These are phyloP conservation scores for Monilinia aucupariae DNA, from an alignment of 2,329 filamentous ascomycete species.

Conservation along the genomic window DNA sequence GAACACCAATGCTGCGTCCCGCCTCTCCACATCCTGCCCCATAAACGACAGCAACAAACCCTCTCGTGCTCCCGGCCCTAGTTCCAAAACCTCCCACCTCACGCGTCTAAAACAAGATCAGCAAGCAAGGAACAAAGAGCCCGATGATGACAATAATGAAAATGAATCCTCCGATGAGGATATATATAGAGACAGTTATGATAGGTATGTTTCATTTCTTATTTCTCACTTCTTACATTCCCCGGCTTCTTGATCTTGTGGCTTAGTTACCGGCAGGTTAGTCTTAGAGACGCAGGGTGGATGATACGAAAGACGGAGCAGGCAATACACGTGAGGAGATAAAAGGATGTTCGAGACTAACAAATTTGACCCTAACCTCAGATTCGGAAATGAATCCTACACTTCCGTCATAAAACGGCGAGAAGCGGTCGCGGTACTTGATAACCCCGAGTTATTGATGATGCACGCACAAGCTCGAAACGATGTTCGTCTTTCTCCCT, in stretches of 20 bases:
- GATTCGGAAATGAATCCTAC: slow-evolving; percentile 28
- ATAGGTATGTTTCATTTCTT: slow-evolving; percentile 21
- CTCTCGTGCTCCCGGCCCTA: not conserved
- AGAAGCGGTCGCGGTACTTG: slow-evolving; percentile 49
- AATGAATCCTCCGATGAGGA: slow-evolving; percentile 21
- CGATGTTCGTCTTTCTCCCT: slow-evolving; percentile 42
- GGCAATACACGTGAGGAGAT: not conserved
- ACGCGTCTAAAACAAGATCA: slow-evolving; percentile 51
- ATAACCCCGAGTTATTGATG: slow-evolving; percentile 53
- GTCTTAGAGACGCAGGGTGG: too few species aligned
- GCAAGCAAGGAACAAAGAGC: slow-evolving; percentile 55
- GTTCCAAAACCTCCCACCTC: slow-evolving; percentile 32
- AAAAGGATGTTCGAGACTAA: not conserved
- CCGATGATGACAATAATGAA: slow-evolving; percentile 39
- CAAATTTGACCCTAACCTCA: slow-evolving; percentile 5
- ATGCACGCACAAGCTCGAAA: slow-evolving; percentile 51
- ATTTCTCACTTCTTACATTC: not conserved
- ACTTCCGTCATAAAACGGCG: slow-evolving; percentile 35
- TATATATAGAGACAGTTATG: slow-evolving; percentile 18
- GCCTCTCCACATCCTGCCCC: slow-evolving; percentile 13
- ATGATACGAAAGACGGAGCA: not conserved
- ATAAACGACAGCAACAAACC: slow-evolving; percentile 1
- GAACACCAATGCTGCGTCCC: not conserved
- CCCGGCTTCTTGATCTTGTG: not conserved
- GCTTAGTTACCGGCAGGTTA: not conserved